These are phyloP conservation scores for Musa balbisiana DNA, from an alignment of 202 grass and related monocot genomes.

Conservation along the genomic window DNA sequence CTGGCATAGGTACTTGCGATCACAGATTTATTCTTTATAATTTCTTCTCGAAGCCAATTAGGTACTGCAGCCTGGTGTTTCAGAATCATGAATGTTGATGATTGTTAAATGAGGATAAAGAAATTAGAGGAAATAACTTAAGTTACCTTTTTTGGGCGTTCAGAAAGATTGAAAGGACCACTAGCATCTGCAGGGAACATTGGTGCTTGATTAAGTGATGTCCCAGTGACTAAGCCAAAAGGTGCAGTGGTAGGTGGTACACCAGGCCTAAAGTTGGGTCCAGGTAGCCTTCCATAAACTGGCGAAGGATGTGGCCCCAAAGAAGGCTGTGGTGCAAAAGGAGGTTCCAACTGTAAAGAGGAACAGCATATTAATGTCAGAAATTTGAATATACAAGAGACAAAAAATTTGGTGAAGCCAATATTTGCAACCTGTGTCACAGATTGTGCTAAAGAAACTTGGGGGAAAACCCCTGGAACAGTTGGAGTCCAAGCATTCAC, in stretches of 20 bases:
- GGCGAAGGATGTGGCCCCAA: constrained; percentile 31
- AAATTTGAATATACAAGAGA: constrained; percentile 12
- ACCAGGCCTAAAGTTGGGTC: constrained; percentile 36
- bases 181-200: constrained; percentile 49
- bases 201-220: constrained; percentile 33
- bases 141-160: constrained; percentile 82
- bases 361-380: constrained; percentile 19
- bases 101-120: constrained; percentile 10
- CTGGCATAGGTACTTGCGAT: constrained; percentile 26
- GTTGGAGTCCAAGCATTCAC: constrained; percentile 57
- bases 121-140: constrained; percentile 13
- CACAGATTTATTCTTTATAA: constrained; percentile 79
- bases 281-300: constrained; percentile 42
- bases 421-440: constrained; percentile 33
- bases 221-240: constrained; percentile 58
- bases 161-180: constrained; percentile 43
- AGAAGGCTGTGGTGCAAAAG: constrained; percentile 21
- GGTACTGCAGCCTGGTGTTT: constrained; percentile 67
- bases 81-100: constrained; percentile 7
- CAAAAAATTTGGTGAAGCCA: constrained; percentile 5
- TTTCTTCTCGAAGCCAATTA: constrained; percentile 97
- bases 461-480: constrained; percentile 47
- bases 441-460: constrained; percentile 39
- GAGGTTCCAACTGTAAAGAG: constrained; percentile 52
- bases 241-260: constrained; percentile 35